Percentiles rank a stretch among this genome's conserved stretches.
These are phyloP conservation scores for Parastagonospora avenae DNA, from an alignment of 2,329 filamentous ascomycete species.

Conservation along the genomic window DNA sequence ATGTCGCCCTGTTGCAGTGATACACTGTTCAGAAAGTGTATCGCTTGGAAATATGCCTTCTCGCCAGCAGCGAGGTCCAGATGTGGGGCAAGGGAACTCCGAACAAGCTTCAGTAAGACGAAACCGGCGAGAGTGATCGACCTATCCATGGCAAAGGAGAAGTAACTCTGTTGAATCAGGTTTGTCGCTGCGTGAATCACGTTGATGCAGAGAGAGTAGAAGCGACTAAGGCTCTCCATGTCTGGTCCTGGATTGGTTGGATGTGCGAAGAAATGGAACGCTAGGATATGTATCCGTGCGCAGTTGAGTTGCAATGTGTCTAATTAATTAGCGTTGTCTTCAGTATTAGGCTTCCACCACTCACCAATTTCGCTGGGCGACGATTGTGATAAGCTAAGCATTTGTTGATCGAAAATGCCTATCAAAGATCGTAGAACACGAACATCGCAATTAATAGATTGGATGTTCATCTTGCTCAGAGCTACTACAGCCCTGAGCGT, in stretches of 20 bases:
- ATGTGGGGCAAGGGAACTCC: constrained; percentile 37
- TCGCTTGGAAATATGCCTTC: constrained; percentile 37
- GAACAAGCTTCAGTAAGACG: constrained; percentile 37
- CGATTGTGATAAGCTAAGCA: constrained; percentile 33
- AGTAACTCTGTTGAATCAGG: constrained; percentile 27
- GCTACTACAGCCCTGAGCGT: constrained; percentile 41
- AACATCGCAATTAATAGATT: constrained; percentile 35
- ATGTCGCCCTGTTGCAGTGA: constrained; percentile 43
- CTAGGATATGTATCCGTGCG: constrained; percentile 41
- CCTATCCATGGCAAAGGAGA: constrained; percentile 38
- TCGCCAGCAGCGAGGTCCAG: constrained; percentile 43
- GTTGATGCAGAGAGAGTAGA: constrained; percentile 42
- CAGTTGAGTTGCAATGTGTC: constrained; percentile 43
- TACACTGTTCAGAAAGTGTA: constrained; percentile 39
- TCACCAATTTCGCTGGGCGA: constrained; percentile 41
- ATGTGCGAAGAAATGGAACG: constrained; percentile 45
- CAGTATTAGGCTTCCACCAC: constrained; percentile 1
- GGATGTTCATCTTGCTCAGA: constrained; percentile 41
- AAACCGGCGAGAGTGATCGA: constrained; percentile 42
- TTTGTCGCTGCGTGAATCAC: constrained; percentile 32
- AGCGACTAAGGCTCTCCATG: constrained; percentile 32
- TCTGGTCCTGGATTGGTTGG: constrained; percentile 33
- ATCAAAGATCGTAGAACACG: constrained; percentile 41
- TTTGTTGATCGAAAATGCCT: constrained; percentile 43
- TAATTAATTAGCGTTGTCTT: constrained; percentile 19